A percentile compares a stretch with the other conserved stretches of the same genome.
phyloP scores from a whole-genome alignment of 371 early-diverging fungal species.

The Apophysomyces sp. region DNA sequence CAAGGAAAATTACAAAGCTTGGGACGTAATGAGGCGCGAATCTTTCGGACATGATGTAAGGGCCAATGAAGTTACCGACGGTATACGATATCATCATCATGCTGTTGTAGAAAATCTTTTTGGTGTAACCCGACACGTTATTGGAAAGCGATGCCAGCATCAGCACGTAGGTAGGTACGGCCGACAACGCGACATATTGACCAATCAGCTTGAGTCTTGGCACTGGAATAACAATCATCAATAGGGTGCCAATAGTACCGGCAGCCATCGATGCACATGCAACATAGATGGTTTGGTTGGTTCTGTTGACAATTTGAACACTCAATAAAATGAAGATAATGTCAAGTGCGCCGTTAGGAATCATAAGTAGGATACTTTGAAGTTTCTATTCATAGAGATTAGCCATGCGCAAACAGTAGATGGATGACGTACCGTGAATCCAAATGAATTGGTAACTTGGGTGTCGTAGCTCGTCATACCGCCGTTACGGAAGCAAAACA shows the following conservation, averaged over 20 bases:
- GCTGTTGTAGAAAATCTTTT: conserved; percentile 15
- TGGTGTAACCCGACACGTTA: conserved; percentile 12
- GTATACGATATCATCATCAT: conserved; percentile 4
- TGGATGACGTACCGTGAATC: conserved; percentile 8
- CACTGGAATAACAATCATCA: conserved; percentile 29
- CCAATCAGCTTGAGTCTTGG: conserved; percentile 9
- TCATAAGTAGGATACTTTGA: conserved; percentile 30
- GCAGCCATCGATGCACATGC: conserved; percentile 22
- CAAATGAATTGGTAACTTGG: conserved; percentile 18
- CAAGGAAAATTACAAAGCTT: conserved; percentile 18
- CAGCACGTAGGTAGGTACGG: conserved; percentile 3
- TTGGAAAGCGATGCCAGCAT: conserved; percentile 5
- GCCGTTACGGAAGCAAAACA: conserved; percentile 37
- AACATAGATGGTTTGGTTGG: conserved; percentile 27
- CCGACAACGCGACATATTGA: conserved; percentile 3
- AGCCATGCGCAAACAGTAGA: background rate
- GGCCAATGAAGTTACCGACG: conserved; percentile 22
- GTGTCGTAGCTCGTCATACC: conserved; percentile 26
- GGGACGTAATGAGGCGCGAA: conserved; percentile 11
- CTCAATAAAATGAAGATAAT: conserved; percentile 25
- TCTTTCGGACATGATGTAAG: conserved; percentile 16
- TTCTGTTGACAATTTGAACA: conserved; percentile 15
- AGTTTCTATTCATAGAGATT: conserved; percentile 15
- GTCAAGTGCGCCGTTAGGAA: conserved; percentile 28
- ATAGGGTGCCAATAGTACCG: conserved; percentile 30